Evolutionary conservation across 2,329 filamentous ascomycete genomes (phyloP), one percentile per base, ranked within the genome.

Genomic region (Anisogramma anomala): DNA sequence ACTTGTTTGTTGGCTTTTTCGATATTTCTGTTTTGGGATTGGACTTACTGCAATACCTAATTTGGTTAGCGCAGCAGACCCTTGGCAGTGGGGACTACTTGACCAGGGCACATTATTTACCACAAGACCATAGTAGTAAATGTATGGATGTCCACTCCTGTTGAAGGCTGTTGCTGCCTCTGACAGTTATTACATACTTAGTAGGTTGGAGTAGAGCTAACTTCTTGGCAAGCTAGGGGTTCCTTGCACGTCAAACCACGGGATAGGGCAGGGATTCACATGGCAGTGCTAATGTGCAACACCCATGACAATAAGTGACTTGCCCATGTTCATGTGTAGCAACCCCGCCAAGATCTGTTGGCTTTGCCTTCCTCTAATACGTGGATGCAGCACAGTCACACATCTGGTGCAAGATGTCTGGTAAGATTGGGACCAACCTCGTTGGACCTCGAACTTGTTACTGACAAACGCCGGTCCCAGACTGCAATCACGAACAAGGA

Each of bases 401-500:
- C 38, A 14, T 15, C 22, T 9, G 13, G 23, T 28, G 38, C 33
- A 39, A 38, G 30, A 52, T 52, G 49, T 37, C 48, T 33, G 49
- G 49, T 48, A 45, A 49, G 46, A 44, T 17, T 28, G 20, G 28
- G 18, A 14, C 28, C 20, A 7, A 32, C 10, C 20, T 34, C 26
- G 30, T 28, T n/a, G n/a, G 10, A 3, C 25, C 4, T 15, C n/a
- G 27, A 19, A 14, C 33, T 34, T 17, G 3, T 31, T 10, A 14
- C 35, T 38, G 32, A 38, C 18, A 13, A 43, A 10, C 22, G 22
- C 20, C 31, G 35, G 36, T 47, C 39, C 34, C 47, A 58, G 56
- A 52, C 22, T 49, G 48, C 37, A 45, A 48, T 22, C 50, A 52
- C 36, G 34, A 45, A 42, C 48, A 53, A 41, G 56, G 55, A 42